Evolutionary conservation across 257 asterid species (phyloP).

Genomic region (Fraxinus cuspidata): DNA sequence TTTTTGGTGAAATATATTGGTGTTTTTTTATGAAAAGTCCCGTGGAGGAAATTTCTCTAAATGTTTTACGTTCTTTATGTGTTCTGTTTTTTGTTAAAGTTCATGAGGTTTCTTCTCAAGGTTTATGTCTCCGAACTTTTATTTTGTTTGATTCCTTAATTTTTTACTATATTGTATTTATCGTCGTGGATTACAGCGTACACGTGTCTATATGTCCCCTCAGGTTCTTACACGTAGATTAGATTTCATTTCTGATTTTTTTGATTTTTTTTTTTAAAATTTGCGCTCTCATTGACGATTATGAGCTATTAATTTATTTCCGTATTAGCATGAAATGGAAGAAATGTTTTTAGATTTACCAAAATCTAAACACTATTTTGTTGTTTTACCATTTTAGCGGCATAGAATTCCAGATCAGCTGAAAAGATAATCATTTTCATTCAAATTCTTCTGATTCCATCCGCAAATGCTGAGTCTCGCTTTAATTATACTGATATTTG

Average conservation of each 20-base stretch:
- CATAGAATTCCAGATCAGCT: conserved; percentile 4
- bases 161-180: background rate
- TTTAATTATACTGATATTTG: background rate
- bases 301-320: background rate
- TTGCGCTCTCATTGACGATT: background rate
- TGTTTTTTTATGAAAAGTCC: background rate
- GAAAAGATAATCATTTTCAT: background rate
- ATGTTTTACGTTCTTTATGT: background rate
- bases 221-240: background rate
- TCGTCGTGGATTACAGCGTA: background rate
- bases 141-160: background rate
- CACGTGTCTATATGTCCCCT: background rate
- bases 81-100: background rate
- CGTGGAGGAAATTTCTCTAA: background rate
- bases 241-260: background rate
- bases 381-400: background rate
- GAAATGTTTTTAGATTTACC: background rate
- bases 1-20: background rate
- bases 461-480: background rate
- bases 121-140: background rate
- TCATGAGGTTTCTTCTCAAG: background rate
- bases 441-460: background rate
- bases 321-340: no score
- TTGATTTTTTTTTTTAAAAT: background rate
- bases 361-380: background rate